phyloP scores from a whole-genome alignment of 2,329 filamentous ascomycete genomes.

The Nemania bipapillata region DNA sequence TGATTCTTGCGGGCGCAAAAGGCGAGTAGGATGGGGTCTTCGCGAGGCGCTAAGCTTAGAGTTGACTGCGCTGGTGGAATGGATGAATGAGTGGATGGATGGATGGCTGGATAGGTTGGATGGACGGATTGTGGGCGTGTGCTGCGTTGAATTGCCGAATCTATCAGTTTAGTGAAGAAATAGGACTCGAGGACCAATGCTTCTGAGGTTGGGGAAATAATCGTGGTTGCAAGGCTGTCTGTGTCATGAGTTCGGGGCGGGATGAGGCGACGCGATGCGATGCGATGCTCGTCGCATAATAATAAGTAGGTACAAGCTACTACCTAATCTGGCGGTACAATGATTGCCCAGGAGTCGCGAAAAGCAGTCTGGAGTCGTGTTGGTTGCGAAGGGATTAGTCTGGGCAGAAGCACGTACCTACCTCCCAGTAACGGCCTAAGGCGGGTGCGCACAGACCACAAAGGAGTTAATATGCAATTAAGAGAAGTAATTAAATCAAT shows the following conservation, averaged over 20 bases:
- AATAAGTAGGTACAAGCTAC: slow-evolving; percentile 26
- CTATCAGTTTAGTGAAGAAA: neutral
- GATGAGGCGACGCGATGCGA: slow-evolving; percentile 33
- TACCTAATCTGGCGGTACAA: slow-evolving; percentile 23
- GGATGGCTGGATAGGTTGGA: neutral
- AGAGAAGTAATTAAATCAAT: neutral
- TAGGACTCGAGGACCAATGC: neutral
- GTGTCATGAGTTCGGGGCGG: slow-evolving; percentile 20
- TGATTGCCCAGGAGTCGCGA: slow-evolving; percentile 35
- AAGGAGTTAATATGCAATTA: neutral
- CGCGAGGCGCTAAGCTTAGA: neutral
- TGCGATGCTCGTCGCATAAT: slow-evolving; percentile 35
- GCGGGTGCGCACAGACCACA: neutral
- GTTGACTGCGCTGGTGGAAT: neutral
- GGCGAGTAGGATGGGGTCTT: neutral
- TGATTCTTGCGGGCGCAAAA: slow-evolving; percentile 8
- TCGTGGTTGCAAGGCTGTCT: slow-evolving; percentile 18
- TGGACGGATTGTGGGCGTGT: slow-evolving; percentile 13
- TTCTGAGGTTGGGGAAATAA: neutral
- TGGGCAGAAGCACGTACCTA: slow-evolving; percentile 16
- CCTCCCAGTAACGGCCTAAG: neutral
- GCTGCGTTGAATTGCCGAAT: neutral
- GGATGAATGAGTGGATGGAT: neutral
- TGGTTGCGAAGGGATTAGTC: slow-evolving; percentile 33
- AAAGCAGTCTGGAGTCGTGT: slow-evolving; percentile 35